Conservation (phyloP, 495 filamentous ascomycete species). For the Neurospora sp. region DNA sequence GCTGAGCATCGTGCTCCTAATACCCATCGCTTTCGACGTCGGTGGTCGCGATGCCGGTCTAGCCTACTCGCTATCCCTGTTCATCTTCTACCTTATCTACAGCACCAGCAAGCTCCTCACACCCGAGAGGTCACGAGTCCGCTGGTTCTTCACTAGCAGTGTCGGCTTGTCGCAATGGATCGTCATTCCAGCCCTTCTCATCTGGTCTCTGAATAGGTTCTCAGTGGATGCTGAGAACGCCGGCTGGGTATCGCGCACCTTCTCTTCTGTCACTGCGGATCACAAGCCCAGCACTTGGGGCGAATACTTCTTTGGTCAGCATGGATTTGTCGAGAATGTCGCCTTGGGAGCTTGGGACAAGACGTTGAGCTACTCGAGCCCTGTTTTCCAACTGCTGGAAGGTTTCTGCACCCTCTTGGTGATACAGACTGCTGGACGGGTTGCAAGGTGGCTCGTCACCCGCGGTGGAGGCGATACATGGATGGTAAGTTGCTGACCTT, state of each 20-base stretch:
- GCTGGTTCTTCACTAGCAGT: conserved; percentile 53
- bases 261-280: conserved; percentile 46
- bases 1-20: conserved; percentile 77
- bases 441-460: conserved; percentile 94
- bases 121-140: conserved; percentile 66
- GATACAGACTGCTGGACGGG: conserved; percentile 87
- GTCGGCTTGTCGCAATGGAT: conserved; percentile 74
- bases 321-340: conserved; percentile 64
- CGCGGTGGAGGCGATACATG: conserved; percentile 84
- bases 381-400: conserved; percentile 86
- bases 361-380: conserved; percentile 83
- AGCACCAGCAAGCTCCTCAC: conserved; percentile 71
- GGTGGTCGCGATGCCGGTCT: conserved; percentile 89
- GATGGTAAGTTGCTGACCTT: conserved; percentile 62
- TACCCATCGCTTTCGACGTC: conserved; percentile 94
- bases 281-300: conserved; percentile 52
- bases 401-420: conserved; percentile 95
- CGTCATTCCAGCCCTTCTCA: conserved; percentile 68
- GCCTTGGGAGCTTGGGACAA: conserved; percentile 85
- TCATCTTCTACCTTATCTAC: conserved; percentile 81
- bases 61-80: conserved; percentile 79
- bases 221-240: conserved; percentile 70
- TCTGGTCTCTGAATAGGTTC: conserved; percentile 91
- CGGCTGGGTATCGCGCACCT: conserved; percentile 73
- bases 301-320: conserved; percentile 77